These are phyloP conservation scores for Aspergillus versicolor DNA, from an alignment of 2,329 filamentous ascomycete genomes.

Conservation along the genomic window DNA sequence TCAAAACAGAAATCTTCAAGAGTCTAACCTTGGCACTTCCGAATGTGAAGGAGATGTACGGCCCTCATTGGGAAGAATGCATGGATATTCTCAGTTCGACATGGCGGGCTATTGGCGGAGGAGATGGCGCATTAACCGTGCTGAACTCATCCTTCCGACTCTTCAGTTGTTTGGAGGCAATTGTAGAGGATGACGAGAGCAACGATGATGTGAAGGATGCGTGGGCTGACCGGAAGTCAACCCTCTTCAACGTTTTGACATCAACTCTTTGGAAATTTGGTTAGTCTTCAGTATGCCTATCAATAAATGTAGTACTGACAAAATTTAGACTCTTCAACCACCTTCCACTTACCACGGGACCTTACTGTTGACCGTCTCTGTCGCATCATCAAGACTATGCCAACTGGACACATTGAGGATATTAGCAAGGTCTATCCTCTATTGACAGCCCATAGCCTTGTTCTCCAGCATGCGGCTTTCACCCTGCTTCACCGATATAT, in stretches of 20 bases:
- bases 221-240: constrained; percentile 60
- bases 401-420: constrained; percentile 62
- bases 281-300: constrained; percentile 21
- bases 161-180: constrained; percentile 59
- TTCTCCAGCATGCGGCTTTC: constrained; percentile 79
- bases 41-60: constrained; percentile 77
- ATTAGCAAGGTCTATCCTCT: constrained; percentile 71
- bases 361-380: constrained; percentile 75
- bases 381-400: constrained; percentile 65
- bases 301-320: constrained; percentile 3
- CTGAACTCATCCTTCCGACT: constrained; percentile 73
- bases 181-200: constrained; percentile 59
- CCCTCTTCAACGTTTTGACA: constrained; percentile 57
- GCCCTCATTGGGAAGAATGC: constrained; percentile 75
- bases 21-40: constrained; percentile 62
- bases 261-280: constrained; percentile 42
- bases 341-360: constrained; percentile 64
- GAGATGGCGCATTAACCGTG: constrained; percentile 58
- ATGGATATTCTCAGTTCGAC: constrained; percentile 59
- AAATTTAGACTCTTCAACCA: constrained; percentile 47
- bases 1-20: constrained; percentile 42
- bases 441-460: constrained; percentile 70
- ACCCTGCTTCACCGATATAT: constrained; percentile 77
- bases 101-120: constrained; percentile 53
- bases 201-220: constrained; percentile 86